These are phyloP conservation scores for Paraphaeosphaeria sporulosa DNA, from an alignment of 2,329 filamentous ascomycete genomes.

Conservation along the genomic window DNA sequence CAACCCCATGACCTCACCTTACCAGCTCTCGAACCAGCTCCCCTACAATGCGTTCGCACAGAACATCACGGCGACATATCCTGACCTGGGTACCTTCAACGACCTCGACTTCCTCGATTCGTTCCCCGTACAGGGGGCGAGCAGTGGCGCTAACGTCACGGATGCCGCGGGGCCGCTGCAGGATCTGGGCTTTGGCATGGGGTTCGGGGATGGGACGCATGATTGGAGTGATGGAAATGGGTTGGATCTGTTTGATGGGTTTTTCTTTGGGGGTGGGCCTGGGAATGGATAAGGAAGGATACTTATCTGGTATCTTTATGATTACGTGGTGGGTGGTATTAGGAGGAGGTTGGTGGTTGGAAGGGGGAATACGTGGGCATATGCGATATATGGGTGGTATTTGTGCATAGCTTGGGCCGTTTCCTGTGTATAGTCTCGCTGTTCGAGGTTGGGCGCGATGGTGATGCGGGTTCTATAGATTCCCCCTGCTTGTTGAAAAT, in stretches of 20 bases:
- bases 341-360: not conserved
- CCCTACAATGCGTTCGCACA: conserved; percentile 42
- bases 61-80: conserved; percentile 36
- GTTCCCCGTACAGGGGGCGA: conserved; percentile 47
- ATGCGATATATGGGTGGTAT: not conserved
- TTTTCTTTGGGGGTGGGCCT: conserved; percentile 43
- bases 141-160: conserved; percentile 15
- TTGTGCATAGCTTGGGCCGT: not conserved
- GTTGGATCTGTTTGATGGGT: conserved; percentile 69
- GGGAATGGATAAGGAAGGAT: not conserved
- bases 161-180: conserved; percentile 60
- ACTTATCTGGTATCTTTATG: not conserved
- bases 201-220: conserved; percentile 58
- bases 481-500: not conserved
- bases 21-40: conserved; percentile 38
- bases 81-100: conserved; percentile 48
- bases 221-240: conserved; percentile 60
- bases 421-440: not conserved
- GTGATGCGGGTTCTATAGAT: not conserved
- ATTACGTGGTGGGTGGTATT: not conserved
- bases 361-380: not conserved
- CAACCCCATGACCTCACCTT: conserved; percentile 28
- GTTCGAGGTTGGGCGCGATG: not conserved
- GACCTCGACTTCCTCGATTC: conserved; percentile 65
- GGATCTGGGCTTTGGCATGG: conserved; percentile 66